Evolutionary conservation across 805 yeast genomes (phyloP), one percentile per base, ranked within the genome.

Genomic region (Monosporozyma aerobia): DNA sequence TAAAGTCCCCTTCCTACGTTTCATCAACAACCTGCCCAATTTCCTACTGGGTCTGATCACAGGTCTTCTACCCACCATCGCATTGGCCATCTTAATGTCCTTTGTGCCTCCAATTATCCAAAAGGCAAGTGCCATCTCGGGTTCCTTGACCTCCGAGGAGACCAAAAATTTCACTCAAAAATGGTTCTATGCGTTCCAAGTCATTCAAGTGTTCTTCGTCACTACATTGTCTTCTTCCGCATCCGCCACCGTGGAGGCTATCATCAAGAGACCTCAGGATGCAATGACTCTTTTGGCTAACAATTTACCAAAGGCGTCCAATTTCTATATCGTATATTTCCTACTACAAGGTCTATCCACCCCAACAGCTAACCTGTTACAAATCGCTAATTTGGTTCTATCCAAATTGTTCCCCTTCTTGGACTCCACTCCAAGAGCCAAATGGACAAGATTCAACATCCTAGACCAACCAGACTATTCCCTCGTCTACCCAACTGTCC

Each of bases 101-200:
- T 69, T 94, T 48, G 83, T 90, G 44, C 98, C 99, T 4, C 84
- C 89, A 32, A 78, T 89, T 60, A 85, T 94, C 59, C 81, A 87
- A 62, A 77, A 75, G 54, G 77, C 82, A 77, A 98, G 95, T 58
- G 81, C 78, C 59, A 64, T 83, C 50, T 74, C 87, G 35, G 98
- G 98, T 29, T 72, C 76, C 46, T 73, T 87, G 51, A 81, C 96
- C 2, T 65, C 72, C 9, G 92, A 89, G 62, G 77, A 81, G 52
- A 78, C 87, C 53, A 97, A 90, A 60, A 69, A 75, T 54, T 89
- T 83, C 77, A 85, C 94, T 57, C 99, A 92, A 68, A 78, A 82
- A 39, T 90, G 96, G 83, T 94, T 73, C 70, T 92, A 77, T 71
- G 96, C 87, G 1, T 92, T 92, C 79, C 90, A 87, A 73, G 92